Evolutionary conservation across 1,284 basidiomycete species (phyloP), one percentile per base, ranked within the genome.

Genomic region (Cystobasidiaceae sp.): DNA sequence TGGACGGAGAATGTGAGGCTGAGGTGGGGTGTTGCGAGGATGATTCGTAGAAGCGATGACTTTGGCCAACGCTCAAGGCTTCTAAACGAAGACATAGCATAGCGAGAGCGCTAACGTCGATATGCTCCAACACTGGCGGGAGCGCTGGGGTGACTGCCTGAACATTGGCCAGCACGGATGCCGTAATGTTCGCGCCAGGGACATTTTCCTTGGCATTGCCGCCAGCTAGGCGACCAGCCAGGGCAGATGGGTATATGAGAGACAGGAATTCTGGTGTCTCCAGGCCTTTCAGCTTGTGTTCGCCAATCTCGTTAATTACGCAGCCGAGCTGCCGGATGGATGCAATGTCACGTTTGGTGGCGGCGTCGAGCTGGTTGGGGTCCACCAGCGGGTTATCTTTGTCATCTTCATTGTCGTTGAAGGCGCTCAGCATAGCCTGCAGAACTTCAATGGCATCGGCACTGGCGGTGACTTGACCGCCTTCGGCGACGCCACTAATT

Each of bases 401-500:
- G n/a, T 74, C 77, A 45, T 78, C 78, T 41, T 75, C 72, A 51
- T 69, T 67, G 30, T 66, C 68, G n/a, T 45, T 44, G 17, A 41
- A 46, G 3, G 57, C 48, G 2, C 41, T 56, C 15, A 62, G 32
- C 55, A 68, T 55, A 2, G 67, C 62, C 21, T 50, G 44, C 3
- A 68, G 39, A 21, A 68, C 55, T 44, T 68, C 67, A 8, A 68
- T 44, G 19, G 59, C 67, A 28, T 97, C 93, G 17, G 86, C 85
- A 72, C 89, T 92, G 73, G 90, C 88, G 85, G 92, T 87, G 74
- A 98, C 92, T 78, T 98, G 91, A 0, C 96, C 96, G 13, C 96
- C 96, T 28, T 86, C 85, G 1, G 96, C 93, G 62, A 82, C 84
- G 37, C 87, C 86, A 68, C 82, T 85, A 74, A 99, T 90, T 61